Base-by-base conservation (phyloP, 1,284 basidiomycete genomes). In the Microbotryum violaceum region DNA sequence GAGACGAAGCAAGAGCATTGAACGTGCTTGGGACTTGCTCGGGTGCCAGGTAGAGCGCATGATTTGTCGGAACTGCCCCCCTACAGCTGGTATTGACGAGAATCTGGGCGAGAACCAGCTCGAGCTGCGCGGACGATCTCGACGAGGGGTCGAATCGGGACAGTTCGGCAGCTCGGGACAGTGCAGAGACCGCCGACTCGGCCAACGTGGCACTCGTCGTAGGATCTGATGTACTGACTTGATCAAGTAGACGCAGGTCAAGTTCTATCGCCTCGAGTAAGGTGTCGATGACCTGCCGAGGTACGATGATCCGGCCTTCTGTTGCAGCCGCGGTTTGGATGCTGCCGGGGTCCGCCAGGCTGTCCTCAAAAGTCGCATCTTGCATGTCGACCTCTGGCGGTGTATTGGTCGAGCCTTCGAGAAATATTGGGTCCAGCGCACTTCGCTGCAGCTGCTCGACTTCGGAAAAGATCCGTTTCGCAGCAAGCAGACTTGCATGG, bases 241-340 rank as follows among this genome's bases (percentile, higher is more conserved):
- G 6, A 68, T 60, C 3, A 56, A 42, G 29, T 18, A 42, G 18
- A 3, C 16, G 37, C 16, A 66, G 44, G 56, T 64, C 60, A 54
- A 62, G 47, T 8, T 52, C 42, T 56, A 66, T 52, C 1, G 56
- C 42, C n/a, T 58, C 64, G 44, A 68, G 60, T 25, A 68, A 51
- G 4, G 67, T 68, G 51, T 66, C 67, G 58, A 68, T 31, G 9
- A 68, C 37, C 44, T 62, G 64, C 6, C 53, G 58, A 1, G 67
- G 67, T 14, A 62, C 64, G 10, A 68, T 64, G 33, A 64, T 60
- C 8, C 48, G 51, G 42, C 53, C 58, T 48, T 58, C 56, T 21
- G 56, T 53, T 6, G 59, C 66, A 23, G 47, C 37, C 4, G 44
- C 25, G 18, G 21, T 47, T 6, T 21, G 12, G 9, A 18, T 16